Evolutionary conservation across 2,329 filamentous ascomycete species (phyloP).

Genomic region (Calycina herbarum): DNA sequence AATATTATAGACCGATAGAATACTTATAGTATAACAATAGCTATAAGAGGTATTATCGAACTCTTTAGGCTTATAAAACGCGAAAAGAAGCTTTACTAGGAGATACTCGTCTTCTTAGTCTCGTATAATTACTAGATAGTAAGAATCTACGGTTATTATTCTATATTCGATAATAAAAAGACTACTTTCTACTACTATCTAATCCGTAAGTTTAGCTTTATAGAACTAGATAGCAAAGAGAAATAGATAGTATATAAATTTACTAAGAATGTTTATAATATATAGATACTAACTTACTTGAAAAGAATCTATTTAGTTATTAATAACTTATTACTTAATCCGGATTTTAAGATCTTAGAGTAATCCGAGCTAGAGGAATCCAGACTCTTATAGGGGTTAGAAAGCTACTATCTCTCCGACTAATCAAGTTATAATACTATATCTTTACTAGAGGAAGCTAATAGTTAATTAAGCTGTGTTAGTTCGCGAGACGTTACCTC

Average conservation of each 20-base stretch:
- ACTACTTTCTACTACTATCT: neutral
- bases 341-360: too few species aligned
- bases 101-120: slow-evolving; percentile 38
- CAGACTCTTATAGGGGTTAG: too few species aligned
- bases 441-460: too few species aligned
- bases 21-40: slow-evolving; percentile 6
- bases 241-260: slow-evolving; percentile 31
- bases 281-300: too few species aligned
- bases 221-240: slow-evolving; percentile 29
- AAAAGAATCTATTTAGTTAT: too few species aligned
- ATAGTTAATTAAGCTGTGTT: too few species aligned
- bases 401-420: too few species aligned
- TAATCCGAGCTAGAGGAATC: too few species aligned
- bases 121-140: slow-evolving; percentile 22
- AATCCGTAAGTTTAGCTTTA: neutral
- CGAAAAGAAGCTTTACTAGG: slow-evolving; percentile 30
- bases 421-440: too few species aligned
- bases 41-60: neutral
- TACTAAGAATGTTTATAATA: too few species aligned
- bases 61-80: slow-evolving; percentile 17
- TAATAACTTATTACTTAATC: too few species aligned
- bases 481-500: too few species aligned
- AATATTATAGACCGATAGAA: slow-evolving; percentile 39
- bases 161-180: slow-evolving; percentile 22
- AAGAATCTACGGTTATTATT: slow-evolving; percentile 38